Conservation (phyloP, 495 filamentous ascomycete genomes). For the Penicillium cinerascens region DNA sequence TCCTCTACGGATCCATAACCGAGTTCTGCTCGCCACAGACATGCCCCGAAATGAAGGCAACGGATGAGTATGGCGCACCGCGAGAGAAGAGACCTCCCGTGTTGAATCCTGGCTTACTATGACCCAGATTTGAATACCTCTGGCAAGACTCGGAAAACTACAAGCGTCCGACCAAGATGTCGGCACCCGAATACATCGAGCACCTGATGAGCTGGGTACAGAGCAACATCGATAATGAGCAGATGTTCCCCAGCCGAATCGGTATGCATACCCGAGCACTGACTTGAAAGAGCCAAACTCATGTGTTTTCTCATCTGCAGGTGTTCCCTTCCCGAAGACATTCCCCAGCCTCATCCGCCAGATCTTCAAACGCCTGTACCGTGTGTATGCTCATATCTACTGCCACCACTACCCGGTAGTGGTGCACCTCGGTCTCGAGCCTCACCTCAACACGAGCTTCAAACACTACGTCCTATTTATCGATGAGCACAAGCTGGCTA, state of each 20-base stretch:
- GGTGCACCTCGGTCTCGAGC: conserved; percentile 89
- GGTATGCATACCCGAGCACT: conserved; percentile 45
- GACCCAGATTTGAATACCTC: conserved; percentile 84
- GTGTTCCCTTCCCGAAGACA: conserved; percentile 91
- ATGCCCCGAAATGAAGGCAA: conserved; percentile 99
- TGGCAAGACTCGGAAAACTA: conserved; percentile 95
- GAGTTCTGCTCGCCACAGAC: conserved; percentile 97
- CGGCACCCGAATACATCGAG: conserved; percentile 94
- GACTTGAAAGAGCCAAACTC: not conserved
- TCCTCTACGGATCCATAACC: conserved; percentile 96
- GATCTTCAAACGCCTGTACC: conserved; percentile 97
- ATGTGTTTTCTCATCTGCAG: conserved; percentile 35
- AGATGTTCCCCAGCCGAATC: conserved; percentile 88
- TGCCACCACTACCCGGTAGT: conserved; percentile 99
- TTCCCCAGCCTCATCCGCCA: conserved; percentile 84
- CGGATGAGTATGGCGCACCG: conserved; percentile 71
- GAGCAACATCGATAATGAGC: conserved; percentile 90
- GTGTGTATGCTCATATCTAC: conserved; percentile 98
- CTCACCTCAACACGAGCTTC: conserved; percentile 98
- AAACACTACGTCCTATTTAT: conserved; percentile 99
- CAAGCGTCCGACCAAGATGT: conserved; percentile 96
- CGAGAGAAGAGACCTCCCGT: not conserved
- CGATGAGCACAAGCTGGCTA: conserved; percentile 84
- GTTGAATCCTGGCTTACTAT: not conserved
- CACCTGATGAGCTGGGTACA: conserved; percentile 97